Conservation (phyloP, 495 filamentous ascomycete species). For the Collariella sp. region DNA sequence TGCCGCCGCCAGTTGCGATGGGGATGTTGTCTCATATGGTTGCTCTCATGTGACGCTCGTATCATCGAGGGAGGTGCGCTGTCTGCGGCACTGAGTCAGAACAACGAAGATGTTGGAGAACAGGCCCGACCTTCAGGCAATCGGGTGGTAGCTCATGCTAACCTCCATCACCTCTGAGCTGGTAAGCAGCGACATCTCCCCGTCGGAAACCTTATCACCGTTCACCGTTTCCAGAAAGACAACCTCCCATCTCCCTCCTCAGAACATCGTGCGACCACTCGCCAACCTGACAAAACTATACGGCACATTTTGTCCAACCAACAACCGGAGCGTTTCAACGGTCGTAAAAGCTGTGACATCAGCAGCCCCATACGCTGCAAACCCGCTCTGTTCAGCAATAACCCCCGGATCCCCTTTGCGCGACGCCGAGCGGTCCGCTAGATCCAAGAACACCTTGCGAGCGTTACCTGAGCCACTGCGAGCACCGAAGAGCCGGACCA, state of each 20-base stretch:
- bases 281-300: conserved; percentile 80
- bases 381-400: conserved; percentile 61
- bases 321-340: conserved; percentile 64
- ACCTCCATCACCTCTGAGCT: not conserved
- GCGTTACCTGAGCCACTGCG: conserved; percentile 43
- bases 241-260: conserved; percentile 5
- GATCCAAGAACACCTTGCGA: conserved; percentile 72
- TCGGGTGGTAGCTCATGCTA: not conserved
- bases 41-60: no score
- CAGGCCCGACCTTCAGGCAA: no score
- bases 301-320: conserved; percentile 78
- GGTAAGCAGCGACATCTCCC: not conserved
- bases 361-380: conserved; percentile 68
- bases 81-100: no score
- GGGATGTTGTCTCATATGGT: no score
- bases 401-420: conserved; percentile 58
- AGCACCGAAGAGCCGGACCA: conserved; percentile 58
- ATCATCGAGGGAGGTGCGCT: no score
- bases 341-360: conserved; percentile 76
- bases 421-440: conserved; percentile 54
- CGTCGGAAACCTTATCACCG: no score
- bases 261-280: conserved; percentile 60
- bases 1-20: no score
- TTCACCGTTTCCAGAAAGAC: not conserved
- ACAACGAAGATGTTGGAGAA: no score